Evolutionary conservation across 2,329 filamentous ascomycete genomes (phyloP), one percentile per base, ranked within the genome.

Genomic region (Fusarium tjaetaba): DNA sequence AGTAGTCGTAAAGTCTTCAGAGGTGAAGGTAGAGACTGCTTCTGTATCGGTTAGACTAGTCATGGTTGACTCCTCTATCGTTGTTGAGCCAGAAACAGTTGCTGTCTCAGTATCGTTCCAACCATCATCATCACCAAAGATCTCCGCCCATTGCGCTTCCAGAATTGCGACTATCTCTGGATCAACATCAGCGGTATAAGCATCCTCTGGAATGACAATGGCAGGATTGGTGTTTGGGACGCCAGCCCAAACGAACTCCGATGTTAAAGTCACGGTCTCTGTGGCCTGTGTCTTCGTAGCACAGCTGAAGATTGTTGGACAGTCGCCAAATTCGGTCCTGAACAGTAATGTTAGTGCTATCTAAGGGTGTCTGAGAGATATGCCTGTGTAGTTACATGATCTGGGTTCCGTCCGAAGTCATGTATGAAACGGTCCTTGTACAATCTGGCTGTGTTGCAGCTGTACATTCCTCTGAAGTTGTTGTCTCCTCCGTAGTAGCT

Each of bases 131-230:
- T 28, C 45, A 7, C 26, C 45, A 48, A 28, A 48, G 18, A 48
- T 22, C 2, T 22, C 45, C 0, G 45, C 26, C 45, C 26, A 48
- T 2, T 7, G 4, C 1, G 45, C 26, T 4, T 48, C 26, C 20
- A 48, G 13, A 48, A 5, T 8, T 7, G 8, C 11, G 26, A 11
- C 13, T 28, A 28, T 48, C 0, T 48, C 6, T 48, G 26, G 45
- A 4, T 28, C 45, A 8, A 48, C 45, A 4, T 48, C 45, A 0
- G 45, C 45, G 9, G 45, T 28, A 26, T 48, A 48, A 22, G 45
- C 45, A 2, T 48, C 26, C 0, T 48, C 13, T 0, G 45, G 26
- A 2, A 46, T 46, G 0, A 46, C 0, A 0, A 4, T 14, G 9
- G 7, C 26, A 14, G 45, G 45, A 5, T 46, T 22, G 0, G 26